Conservation (phyloP, 352 stramenopile species). For the Globisporangium rhizosaccharum region DNA sequence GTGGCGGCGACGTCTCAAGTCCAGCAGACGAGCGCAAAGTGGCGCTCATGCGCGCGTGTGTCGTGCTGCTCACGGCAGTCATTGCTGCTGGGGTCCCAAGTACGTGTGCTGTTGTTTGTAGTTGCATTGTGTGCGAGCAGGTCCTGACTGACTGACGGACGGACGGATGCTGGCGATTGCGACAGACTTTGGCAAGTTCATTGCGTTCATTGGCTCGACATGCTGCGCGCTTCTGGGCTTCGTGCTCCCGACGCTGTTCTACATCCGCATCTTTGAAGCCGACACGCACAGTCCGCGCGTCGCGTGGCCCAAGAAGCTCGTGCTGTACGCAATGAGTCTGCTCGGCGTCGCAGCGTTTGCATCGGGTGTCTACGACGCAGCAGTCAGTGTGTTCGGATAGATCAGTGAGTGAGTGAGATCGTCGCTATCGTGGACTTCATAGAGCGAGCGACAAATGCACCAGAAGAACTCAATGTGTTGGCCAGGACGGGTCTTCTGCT, state of each 20-base stretch:
- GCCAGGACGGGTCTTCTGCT: too few relatives aligned
- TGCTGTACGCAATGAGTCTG: constrained; percentile 32
- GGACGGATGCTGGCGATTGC: not conserved
- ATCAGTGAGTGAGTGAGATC: not conserved
- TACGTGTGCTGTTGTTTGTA: constrained; percentile 10
- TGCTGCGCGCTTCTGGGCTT: constrained; percentile 89
- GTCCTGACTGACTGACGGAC: constrained; percentile 4
- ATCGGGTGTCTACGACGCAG: constrained; percentile 24
- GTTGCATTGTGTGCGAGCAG: not conserved
- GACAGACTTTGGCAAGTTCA: constrained; percentile 88
- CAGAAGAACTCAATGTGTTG: too few relatives aligned
- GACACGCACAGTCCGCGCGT: constrained; percentile 18
- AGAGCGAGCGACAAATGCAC: too few relatives aligned
- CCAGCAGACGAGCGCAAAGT: constrained; percentile 19
- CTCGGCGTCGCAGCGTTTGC: constrained; percentile 33
- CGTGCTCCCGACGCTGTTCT: constrained; percentile 84
- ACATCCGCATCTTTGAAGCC: constrained; percentile 59
- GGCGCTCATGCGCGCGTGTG: constrained; percentile 34
- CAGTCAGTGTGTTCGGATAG: constrained; percentile 18
- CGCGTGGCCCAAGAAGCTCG: constrained; percentile 17
- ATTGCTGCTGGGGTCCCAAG: constrained; percentile 75
- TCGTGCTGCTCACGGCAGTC: constrained; percentile 76
- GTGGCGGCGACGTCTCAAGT: not conserved
- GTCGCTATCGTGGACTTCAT: too few relatives aligned
- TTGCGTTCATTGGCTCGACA: constrained; percentile 86